phyloP scores from a whole-genome alignment of 371 early-diverging fungal species.

The Mucor plumbeus region DNA sequence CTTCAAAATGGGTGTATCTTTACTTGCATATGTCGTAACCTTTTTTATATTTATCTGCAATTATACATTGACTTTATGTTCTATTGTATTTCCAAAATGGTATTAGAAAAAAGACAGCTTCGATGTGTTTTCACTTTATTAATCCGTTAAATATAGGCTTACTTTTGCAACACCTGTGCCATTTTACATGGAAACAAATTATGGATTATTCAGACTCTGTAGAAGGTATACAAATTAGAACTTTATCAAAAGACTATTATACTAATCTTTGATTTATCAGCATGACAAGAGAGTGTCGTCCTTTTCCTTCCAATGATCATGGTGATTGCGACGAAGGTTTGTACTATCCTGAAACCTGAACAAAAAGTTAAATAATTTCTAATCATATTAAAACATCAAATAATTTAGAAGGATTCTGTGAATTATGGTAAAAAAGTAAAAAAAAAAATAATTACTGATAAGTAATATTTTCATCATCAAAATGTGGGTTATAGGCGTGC shows the following conservation, averaged over 20 bases:
- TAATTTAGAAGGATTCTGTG: slow-evolving; percentile 52
- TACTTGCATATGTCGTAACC: slow-evolving; percentile 50
- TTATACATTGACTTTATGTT: slow-evolving; percentile 41
- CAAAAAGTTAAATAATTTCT: neutral
- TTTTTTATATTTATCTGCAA: slow-evolving; percentile 50
- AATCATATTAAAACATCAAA: neutral
- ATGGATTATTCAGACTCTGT: slow-evolving; percentile 50
- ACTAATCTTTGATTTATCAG: slow-evolving; percentile 12
- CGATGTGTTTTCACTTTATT: neutral
- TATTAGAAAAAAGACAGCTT: slow-evolving; percentile 13
- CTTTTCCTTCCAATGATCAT: slow-evolving; percentile 49
- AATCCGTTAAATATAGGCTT: slow-evolving; percentile 26
- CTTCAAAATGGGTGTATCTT: slow-evolving; percentile 45
- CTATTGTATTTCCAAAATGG: slow-evolving; percentile 53
- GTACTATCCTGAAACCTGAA: neutral
- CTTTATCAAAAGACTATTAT: neutral
- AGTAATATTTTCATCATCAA: too few relatives aligned
- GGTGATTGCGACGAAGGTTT: slow-evolving; percentile 57
- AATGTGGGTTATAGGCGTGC: slow-evolving; percentile 35
- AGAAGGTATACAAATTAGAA: slow-evolving; percentile 32
- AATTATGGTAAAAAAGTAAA: slow-evolving; percentile 44
- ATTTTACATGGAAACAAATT: slow-evolving; percentile 54
- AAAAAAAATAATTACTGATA: neutral
- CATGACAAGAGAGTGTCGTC: slow-evolving; percentile 47
- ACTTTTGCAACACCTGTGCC: slow-evolving; percentile 53